Evolutionary conservation across 345 rosid genomes (phyloP), one percentile per base, ranked within the genome.

Genomic region (Passiflora organensis): DNA sequence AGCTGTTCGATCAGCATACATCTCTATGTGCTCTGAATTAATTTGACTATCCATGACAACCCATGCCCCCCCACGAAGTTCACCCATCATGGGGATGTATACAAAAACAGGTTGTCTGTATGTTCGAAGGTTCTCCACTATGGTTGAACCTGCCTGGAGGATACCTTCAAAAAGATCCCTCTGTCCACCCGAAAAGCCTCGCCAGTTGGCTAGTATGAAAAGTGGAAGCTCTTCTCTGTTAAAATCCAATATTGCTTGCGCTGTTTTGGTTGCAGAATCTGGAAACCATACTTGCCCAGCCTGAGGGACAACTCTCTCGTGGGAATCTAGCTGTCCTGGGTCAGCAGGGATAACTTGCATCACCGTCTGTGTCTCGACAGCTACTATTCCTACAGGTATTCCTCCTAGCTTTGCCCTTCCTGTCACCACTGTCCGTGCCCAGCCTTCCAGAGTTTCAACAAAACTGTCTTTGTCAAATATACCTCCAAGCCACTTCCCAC

Each of bases 201-300:
- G 82, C 99, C 99, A 93, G 67, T 93, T 93, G 28, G 97, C 99
- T 44, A 93, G 82, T 66, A 93, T 89, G 76, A 93, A 89, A 65
- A 93, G 78, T 0, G 99, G 99, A 57, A 93, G 87, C 80, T 76
- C 97, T 74, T 93, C 99, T 61, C 71, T 69, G 80, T 93, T 85
- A 73, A 93, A 93, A 83, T 93, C 99, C 76, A 93, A 69, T 59
- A 93, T 72, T 0, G 99, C 97, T 70, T 93, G 99, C 49, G 97
- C 95, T 13, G 97, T 93, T 82, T 93, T 93, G 58, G 81, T 75
- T 6, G 99, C 99, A 24, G 99, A 93, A 82, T 89, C 99, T 22
- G 99, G 99, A 72, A 93, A 93, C 99, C 99, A 93, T 60, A 93
- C 99, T 78, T 93, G 99, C 53, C 99, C 99, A 56, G 99, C 99